Evolutionary conservation across 768 basidiomycete genomes (phyloP), one percentile per base, ranked within the genome.

Genomic region (Amanita polypyramis): DNA sequence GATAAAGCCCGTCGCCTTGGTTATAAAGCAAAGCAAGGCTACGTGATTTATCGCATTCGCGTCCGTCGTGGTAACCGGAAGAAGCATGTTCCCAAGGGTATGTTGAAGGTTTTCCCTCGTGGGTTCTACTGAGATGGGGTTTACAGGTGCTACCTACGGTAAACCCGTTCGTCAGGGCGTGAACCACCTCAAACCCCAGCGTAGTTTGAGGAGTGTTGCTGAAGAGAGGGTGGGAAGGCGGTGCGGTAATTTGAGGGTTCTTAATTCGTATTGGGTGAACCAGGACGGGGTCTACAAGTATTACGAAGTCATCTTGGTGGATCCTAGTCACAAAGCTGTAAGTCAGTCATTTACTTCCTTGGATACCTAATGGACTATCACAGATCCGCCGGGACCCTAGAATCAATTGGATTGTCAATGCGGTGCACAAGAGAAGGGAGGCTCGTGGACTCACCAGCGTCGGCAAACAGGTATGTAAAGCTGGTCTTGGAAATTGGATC

Each of bases 11-110:
- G 96, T 65, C 85, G 94, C 56, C 75, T 99, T 53, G 96, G 96
- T 42, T 99, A 98, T 83, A 99, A 97, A 76, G 93, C 96, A 66
- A 99, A 99, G 80, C 96, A 99, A 71, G 96, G 96, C 60, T 99
- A 92, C 65, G 85, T 98, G 55, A 70, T 99, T 72, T 99, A 99
- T 75, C 90, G 96, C 60, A 74, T 99, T 59, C 89, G 96, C 56
- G 95, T 99, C 55, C 83, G 96, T 60, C 81, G 94, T 54, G 96
- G 96, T 65, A 97, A 97, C 80, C 83, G 96, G 73, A 99, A 99
- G 77, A 96, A 93, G 79, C 93, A 86, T 54, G 95, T 87, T 52
- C 87, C 87, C 60, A 99, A 99, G 77, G 96, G 95, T 92, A 49
- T 45, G 72, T 62, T 11, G 50, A 15, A 6, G 10, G 29, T 17